Percentiles rank a stretch among this genome's conserved stretches.
These are phyloP conservation scores for Chaetomiaceae sp. DNA, from an alignment of 2,329 filamentous ascomycete species.

Conservation along the genomic window DNA sequence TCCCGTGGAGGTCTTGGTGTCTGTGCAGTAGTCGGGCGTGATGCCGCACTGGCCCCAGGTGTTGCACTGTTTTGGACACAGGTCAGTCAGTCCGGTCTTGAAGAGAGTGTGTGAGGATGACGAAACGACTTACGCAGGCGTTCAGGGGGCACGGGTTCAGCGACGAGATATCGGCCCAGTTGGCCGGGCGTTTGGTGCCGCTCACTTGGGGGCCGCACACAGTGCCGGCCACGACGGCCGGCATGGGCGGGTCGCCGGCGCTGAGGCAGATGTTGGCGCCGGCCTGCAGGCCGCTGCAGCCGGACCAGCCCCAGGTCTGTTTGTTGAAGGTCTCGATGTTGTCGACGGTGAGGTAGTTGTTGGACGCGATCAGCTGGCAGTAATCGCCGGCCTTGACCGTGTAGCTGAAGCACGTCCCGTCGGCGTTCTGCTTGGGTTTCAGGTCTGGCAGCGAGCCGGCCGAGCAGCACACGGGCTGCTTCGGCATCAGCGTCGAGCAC, in stretches of 20 bases:
- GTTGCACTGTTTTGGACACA: constrained; percentile 15
- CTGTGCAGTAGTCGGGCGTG: constrained; percentile 30
- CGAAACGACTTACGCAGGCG: constrained; percentile 27
- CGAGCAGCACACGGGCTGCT: constrained; percentile 32
- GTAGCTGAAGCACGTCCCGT: constrained; percentile 35
- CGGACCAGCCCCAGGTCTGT: constrained; percentile 37
- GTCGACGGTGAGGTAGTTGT: constrained; percentile 31
- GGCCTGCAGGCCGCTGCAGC: constrained; percentile 26
- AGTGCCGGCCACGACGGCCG: constrained; percentile 31
- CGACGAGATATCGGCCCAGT: constrained; percentile 26
- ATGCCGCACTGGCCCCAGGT: constrained; percentile 31
- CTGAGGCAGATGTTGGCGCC: constrained; percentile 35
- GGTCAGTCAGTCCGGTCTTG: too few relatives aligned
- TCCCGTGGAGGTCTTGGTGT: constrained; percentile 7
- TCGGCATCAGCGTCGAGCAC: constrained; percentile 22
- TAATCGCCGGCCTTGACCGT: constrained; percentile 28
- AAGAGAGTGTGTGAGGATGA: too few relatives aligned
- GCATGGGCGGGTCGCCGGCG: constrained; percentile 35
- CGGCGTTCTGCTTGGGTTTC: constrained; percentile 29
- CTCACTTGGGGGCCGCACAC: constrained; percentile 32
- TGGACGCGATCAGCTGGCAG: constrained; percentile 33
- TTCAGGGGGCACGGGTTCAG: constrained; percentile 45
- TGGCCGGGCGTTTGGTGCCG: constrained; percentile 8
- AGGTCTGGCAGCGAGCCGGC: constrained; percentile 29
- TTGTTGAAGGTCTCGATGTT: constrained; percentile 38